Evolutionary conservation across 2,329 filamentous ascomycete species (phyloP).

Genomic region (Ophiocordyceps camponoti-floridani): DNA sequence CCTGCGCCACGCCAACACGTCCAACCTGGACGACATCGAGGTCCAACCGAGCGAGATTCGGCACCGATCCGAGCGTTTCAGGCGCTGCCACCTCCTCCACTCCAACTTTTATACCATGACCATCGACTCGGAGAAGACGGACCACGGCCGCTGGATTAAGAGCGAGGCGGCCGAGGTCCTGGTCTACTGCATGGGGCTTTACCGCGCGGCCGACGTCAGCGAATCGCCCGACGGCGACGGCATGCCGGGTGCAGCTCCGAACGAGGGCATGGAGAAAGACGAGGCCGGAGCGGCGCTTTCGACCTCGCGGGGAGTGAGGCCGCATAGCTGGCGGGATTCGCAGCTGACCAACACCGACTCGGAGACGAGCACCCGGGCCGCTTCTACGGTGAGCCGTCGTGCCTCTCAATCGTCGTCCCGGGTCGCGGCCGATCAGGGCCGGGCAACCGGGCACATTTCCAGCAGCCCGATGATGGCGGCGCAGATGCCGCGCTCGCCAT

Average conservation of each 20-base stretch:
- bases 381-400: slow-evolving; percentile 17
- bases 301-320: slow-evolving; percentile 16
- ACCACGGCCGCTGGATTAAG: slow-evolving; percentile 61
- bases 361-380: slow-evolving; percentile 18
- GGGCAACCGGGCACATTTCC: slow-evolving; percentile 19
- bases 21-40: slow-evolving; percentile 55
- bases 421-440: slow-evolving; percentile 24
- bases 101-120: slow-evolving; percentile 74
- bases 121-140: slow-evolving; percentile 60
- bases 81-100: slow-evolving; percentile 56
- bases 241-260: slow-evolving; percentile 5
- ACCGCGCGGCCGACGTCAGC: slow-evolving; percentile 12
- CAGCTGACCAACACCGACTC: slow-evolving; percentile 31
- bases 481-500: slow-evolving; percentile 25
- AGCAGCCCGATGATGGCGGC: slow-evolving; percentile 43
- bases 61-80: slow-evolving; percentile 56
- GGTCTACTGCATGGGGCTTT: slow-evolving; percentile 61
- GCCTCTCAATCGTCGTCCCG: slow-evolving; percentile 32
- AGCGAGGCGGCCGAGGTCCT: slow-evolving; percentile 66
- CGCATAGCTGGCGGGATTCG: slow-evolving; percentile 33
- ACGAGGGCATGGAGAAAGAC: slow-evolving; percentile 13
- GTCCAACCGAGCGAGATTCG: slow-evolving; percentile 64
- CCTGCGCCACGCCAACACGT: slow-evolving; percentile 53
- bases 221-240: slow-evolving; percentile 8
- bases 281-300: slow-evolving; percentile 21